phyloP scores from a whole-genome alignment of 169 alveolate genomes.

The Perkinsus chesapeaki region DNA sequence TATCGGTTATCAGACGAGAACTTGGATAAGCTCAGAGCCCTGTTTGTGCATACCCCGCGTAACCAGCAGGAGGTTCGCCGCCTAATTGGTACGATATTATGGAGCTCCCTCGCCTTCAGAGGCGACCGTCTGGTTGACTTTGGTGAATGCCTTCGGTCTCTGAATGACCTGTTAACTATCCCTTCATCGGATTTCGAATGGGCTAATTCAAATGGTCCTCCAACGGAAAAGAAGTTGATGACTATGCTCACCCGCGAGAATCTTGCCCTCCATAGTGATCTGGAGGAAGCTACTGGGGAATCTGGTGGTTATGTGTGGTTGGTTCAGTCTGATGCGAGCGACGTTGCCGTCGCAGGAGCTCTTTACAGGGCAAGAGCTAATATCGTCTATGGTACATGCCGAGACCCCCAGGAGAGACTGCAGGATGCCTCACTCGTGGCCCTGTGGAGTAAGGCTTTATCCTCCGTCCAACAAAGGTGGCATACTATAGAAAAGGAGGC shows the following conservation, averaged over 20 bases:
- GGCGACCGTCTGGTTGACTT: neutral
- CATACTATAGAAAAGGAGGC: neutral
- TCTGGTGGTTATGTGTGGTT: neutral
- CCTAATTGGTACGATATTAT: neutral
- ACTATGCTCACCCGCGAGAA: neutral
- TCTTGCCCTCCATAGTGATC: neutral
- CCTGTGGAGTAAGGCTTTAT: neutral
- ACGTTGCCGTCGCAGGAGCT: neutral
- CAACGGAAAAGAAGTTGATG: neutral
- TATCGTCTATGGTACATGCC: neutral
- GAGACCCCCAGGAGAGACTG: neutral
- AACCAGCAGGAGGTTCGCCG: neutral
- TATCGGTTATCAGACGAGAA: neutral
- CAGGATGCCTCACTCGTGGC: neutral
- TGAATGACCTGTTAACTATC: neutral
- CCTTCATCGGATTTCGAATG: neutral
- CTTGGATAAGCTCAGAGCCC: neutral
- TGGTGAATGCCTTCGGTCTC: neutral
- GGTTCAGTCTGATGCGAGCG: neutral
- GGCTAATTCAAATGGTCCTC: neutral
- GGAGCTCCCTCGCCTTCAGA: neutral
- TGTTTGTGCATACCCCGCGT: neutral
- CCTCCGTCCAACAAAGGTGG: neutral
- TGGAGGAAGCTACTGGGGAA: neutral
- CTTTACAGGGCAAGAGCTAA: neutral